Conservation (phyloP, 164 flowering plant species). For the Vitis rotundifolia region DNA sequence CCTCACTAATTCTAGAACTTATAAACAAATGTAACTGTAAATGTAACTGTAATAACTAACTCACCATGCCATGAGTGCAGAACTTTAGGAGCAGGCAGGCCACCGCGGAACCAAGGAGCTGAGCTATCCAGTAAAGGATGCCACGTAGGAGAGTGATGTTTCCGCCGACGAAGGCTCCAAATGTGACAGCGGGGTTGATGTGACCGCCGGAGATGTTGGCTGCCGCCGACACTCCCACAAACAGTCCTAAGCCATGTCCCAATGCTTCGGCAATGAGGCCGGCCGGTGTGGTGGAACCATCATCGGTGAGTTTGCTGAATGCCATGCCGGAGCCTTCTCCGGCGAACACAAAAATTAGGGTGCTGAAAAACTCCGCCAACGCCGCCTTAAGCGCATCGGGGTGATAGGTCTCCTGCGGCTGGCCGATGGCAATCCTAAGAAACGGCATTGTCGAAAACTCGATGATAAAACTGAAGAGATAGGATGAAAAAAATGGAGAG, state of each 20-base stretch:
- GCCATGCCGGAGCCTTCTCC: constrained; percentile 61
- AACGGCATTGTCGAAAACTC: constrained; percentile 25
- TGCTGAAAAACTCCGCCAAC: constrained; percentile 49
- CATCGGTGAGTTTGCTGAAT: constrained; percentile 32
- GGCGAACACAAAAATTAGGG: constrained; percentile 56
- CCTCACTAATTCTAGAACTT: not conserved
- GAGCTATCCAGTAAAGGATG: constrained; percentile 51
- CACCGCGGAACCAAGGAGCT: constrained; percentile 43
- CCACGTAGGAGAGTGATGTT: constrained; percentile 50
- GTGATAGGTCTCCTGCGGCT: constrained; percentile 32
- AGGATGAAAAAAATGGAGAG: too few species aligned
- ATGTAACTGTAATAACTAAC: not conserved
- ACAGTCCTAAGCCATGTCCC: constrained; percentile 48
- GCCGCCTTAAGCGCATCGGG: constrained; percentile 44
- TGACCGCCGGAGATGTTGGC: constrained; percentile 66
- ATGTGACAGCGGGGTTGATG: constrained; percentile 63
- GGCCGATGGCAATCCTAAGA: constrained; percentile 34
- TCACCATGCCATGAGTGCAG: constrained; percentile 37
- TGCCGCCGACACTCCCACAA: constrained; percentile 48
- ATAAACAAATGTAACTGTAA: not conserved
- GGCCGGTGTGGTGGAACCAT: constrained; percentile 28
- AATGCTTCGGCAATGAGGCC: constrained; percentile 36
- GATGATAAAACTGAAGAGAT: too few species aligned
- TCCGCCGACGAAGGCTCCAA: constrained; percentile 54
- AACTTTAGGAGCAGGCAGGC: constrained; percentile 49